Evolutionary conservation across 345 rosid genomes (phyloP).

Genomic region (Garcia nutans): DNA sequence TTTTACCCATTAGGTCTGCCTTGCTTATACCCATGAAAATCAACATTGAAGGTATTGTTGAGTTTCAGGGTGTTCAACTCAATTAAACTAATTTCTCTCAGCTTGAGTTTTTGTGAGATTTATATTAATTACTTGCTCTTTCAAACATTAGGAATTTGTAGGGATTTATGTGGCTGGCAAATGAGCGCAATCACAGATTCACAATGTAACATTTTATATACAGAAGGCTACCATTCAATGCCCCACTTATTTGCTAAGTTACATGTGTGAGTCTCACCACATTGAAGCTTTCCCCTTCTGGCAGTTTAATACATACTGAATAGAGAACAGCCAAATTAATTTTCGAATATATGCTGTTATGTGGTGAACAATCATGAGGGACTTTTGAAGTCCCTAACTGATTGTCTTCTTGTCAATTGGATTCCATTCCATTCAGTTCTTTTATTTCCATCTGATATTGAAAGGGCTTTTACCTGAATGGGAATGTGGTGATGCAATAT

Average conservation of each 20-base stretch:
- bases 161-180: background rate
- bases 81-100: background rate
- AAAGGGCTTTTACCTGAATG: background rate
- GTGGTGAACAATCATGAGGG: background rate
- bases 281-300: background rate
- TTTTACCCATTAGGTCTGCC: background rate
- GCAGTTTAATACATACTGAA: background rate
- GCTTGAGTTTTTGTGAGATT: background rate
- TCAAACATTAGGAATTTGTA: background rate
- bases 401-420: background rate
- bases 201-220: background rate
- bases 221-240: background rate
- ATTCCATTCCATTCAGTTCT: background rate
- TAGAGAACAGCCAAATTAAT: background rate
- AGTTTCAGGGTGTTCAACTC: constrained; percentile 1
- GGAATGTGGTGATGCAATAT: background rate
- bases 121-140: background rate
- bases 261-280: background rate
- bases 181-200: background rate
- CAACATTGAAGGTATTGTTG: background rate
- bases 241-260: background rate
- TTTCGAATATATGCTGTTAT: background rate
- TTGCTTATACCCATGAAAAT: background rate
- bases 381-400: background rate
- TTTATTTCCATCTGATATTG: background rate